A percentile compares a stretch with the other conserved stretches of the same genome.
phyloP scores from a whole-genome alignment of 2,329 filamentous ascomycete genomes.

The Scedosporium minutisporum region DNA sequence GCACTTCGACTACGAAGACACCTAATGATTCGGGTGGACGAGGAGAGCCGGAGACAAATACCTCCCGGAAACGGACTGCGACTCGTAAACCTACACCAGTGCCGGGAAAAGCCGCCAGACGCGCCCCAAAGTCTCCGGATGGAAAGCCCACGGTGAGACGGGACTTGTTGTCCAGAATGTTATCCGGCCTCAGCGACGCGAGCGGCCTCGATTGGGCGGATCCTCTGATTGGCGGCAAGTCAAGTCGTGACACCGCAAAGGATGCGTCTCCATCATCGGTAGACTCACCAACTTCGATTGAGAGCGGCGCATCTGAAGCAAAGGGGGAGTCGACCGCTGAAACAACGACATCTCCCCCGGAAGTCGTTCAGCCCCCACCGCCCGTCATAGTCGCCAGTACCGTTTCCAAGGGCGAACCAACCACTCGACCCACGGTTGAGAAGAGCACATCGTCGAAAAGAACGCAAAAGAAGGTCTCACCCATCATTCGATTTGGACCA shows the following conservation, averaged over 20 bases:
- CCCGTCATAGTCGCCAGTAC: too few relatives aligned
- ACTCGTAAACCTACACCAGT: too few relatives aligned
- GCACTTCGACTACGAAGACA: too few relatives aligned
- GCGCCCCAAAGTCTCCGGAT: neutral
- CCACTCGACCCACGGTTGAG: too few relatives aligned
- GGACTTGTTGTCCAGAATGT: neutral
- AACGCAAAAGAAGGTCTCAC: neutral
- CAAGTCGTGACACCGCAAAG: neutral
- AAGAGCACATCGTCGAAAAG: neutral
- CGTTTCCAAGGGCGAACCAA: too few relatives aligned
- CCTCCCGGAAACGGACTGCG: too few relatives aligned
- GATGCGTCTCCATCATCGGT: neutral
- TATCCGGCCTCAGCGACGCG: conserved; percentile 3
- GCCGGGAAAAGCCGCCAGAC: neutral
- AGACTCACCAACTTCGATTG: neutral
- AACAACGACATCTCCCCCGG: neutral
- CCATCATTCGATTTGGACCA: neutral
- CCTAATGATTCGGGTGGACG: too few relatives aligned
- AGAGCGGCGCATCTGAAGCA: neutral
- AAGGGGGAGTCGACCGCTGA: neutral
- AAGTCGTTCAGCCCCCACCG: too few relatives aligned
- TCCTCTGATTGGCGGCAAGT: conserved; percentile 1
- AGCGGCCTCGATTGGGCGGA: conserved; percentile 2
- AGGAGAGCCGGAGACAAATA: too few relatives aligned
- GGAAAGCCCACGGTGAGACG: neutral